phyloP scores from a whole-genome alignment of 23 red algal species.

The Gracilaria gracilis region DNA sequence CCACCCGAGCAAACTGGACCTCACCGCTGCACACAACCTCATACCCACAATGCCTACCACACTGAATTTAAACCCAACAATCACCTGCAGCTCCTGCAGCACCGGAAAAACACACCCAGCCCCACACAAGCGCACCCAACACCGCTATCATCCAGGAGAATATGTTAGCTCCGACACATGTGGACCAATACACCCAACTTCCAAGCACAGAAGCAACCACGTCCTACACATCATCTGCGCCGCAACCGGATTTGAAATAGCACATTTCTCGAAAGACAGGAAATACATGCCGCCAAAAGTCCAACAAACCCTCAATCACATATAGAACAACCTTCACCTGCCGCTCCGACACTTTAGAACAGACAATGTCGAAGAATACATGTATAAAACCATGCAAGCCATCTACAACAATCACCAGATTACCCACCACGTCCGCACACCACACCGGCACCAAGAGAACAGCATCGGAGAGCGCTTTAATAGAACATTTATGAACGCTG shows the following conservation, averaged over 20 bases:
- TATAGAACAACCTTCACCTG: neutral
- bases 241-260: neutral
- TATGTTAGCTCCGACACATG: neutral
- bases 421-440: neutral
- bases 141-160: neutral
- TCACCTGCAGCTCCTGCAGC: too few species aligned
- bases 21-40: too few species aligned
- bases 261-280: neutral
- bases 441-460: conserved; percentile 27
- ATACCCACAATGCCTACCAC: too few species aligned
- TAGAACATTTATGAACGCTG: neutral
- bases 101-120: neutral
- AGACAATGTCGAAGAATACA: conserved; percentile 42
- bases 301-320: neutral
- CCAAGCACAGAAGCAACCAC: conserved; percentile 2
- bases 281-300: neutral
- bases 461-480: conserved; percentile 18
- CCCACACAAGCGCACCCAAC: neutral
- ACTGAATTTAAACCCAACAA: neutral
- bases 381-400: neutral
- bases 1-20: too few species aligned
- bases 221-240: neutral
- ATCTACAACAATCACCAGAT: neutral
- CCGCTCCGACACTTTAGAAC: neutral
- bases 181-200: neutral